Evolutionary conservation across 2,329 filamentous ascomycete species (phyloP).

Genomic region (Venturia pyrina): DNA sequence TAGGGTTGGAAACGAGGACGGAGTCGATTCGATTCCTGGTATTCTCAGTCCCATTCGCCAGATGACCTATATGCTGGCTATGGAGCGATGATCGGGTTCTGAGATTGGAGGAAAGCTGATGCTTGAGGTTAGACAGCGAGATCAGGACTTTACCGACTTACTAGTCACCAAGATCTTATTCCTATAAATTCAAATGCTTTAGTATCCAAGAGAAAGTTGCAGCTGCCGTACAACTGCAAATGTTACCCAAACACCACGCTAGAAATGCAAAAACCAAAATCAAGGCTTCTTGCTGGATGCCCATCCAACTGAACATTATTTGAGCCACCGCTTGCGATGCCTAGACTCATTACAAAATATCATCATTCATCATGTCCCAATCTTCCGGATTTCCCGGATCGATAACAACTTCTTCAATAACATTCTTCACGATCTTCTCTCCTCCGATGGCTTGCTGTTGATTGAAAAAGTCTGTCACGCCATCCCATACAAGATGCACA

Average conservation of each 20-base stretch:
- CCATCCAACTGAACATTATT: background rate
- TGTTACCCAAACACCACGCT: background rate
- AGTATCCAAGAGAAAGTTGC: no score
- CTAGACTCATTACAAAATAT: background rate
- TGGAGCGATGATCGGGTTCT: no score
- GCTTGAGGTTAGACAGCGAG: no score
- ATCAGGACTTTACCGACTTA: no score
- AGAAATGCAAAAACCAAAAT: background rate
- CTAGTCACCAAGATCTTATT: no score
- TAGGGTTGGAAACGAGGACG: no score
- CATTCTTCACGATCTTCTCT: background rate
- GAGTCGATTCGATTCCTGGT: no score
- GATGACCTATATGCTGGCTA: no score
- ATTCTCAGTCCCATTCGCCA: no score
- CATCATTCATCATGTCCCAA: constrained; percentile 10
- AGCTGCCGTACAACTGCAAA: background rate
- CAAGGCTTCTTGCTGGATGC: background rate
- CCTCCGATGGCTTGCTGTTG: background rate
- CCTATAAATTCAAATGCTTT: no score
- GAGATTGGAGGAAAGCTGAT: no score
- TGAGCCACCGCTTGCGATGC: background rate
- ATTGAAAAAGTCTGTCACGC: background rate
- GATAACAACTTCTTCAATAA: background rate
- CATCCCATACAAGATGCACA: constrained; percentile 1
- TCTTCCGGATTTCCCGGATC: background rate